Base-by-base conservation (phyloP, 1,284 basidiomycete genomes). In the Naganishia albida region DNA sequence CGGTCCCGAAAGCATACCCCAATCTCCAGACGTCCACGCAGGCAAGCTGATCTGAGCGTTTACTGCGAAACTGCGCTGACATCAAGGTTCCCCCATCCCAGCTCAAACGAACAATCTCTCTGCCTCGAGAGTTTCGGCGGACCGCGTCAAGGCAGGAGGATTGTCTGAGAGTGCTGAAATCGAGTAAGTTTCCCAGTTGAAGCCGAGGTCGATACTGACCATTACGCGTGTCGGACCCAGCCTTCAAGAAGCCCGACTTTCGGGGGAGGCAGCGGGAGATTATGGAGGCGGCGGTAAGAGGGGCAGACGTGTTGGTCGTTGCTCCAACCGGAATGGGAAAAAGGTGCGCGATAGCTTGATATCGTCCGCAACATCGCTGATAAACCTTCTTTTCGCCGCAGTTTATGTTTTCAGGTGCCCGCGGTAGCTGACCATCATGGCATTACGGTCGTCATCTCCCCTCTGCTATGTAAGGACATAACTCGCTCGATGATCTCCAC, bases 321-420 rank as follows among this genome's bases (percentile, higher is more conserved):
- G 91, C 91, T 8, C 90, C 91, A 0, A 93, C 91, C 1, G 91
- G 91, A 2, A 87, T 92, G 83, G 91, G 91, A 30, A 93, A 93
- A 70, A 77, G 85, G 90, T 88, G 57, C 63, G 80, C 69, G 0
- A 16, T 7, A 3, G 10, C 20, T n/a, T 43, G 8, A 2, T 38
- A 8, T 38, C 26, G 16, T 18, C 10, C 25, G 42, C 15, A 13
- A 0, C 44, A 25, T 48, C 28, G n/a, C 42, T 26, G 23, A 26
- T 7, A 26, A 25, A 13, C 44, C 50, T 28, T 34, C 10, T 4
- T 4, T 26, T 16, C 39, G 1, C n/a, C 10, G 20, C 39, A 73
- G 90, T 69, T 73, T 93, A 3, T 94, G 91, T 77, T 94, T 93
- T 72, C 91, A 93, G 77, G 81, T 93, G 12, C 91, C 91, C 30